Evolutionary conservation across 805 yeast species (phyloP).

Genomic region (Candida multigemmis): DNA sequence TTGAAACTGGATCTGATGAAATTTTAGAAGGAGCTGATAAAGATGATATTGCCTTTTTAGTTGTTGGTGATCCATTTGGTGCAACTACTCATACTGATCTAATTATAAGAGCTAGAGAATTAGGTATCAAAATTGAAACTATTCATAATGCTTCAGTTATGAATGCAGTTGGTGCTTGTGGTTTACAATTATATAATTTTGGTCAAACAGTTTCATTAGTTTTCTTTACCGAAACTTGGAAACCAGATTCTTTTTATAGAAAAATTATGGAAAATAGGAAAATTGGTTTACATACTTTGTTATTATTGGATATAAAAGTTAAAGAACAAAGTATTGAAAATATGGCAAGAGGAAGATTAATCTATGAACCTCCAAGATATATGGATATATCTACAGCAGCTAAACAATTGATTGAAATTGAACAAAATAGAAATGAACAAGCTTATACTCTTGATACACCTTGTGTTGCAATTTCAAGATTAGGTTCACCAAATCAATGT

Average conservation of each 20-base stretch:
- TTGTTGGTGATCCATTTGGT: slow-evolving; percentile 96
- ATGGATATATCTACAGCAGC: slow-evolving; percentile 91
- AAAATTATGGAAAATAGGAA: slow-evolving; percentile 83
- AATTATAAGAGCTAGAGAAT: slow-evolving; percentile 83
- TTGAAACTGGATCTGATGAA: slow-evolving; percentile 79
- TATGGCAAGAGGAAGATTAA: slow-evolving; percentile 83
- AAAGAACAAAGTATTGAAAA: slow-evolving; percentile 94
- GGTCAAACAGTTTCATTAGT: slow-evolving; percentile 98
- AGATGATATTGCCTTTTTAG: slow-evolving; percentile 87
- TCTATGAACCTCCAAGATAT: slow-evolving; percentile 95
- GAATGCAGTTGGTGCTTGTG: slow-evolving; percentile 99
- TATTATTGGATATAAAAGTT: slow-evolving; percentile 86
- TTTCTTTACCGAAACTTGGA: slow-evolving; percentile 91
- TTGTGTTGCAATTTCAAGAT: slow-evolving; percentile 84
- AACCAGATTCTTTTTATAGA: slow-evolving; percentile 91
- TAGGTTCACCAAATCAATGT: slow-evolving; percentile 77
- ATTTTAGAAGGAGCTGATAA: slow-evolving; percentile 69
- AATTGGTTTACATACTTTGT: slow-evolving; percentile 85
- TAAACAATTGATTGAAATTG: slow-evolving; percentile 78
- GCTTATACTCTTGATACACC: slow-evolving; percentile 87
- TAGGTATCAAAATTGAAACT: slow-evolving; percentile 66
- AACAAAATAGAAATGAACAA: slow-evolving; percentile 61
- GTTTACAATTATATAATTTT: slow-evolving; percentile 86
- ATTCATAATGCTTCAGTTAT: slow-evolving; percentile 94
- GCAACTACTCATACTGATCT: slow-evolving; percentile 97